A percentile compares a stretch with the other conserved stretches of the same genome.
Evolutionary conservation across 2,329 filamentous ascomycete species (phyloP).

Genomic region (Fusarium oxysporum): DNA sequence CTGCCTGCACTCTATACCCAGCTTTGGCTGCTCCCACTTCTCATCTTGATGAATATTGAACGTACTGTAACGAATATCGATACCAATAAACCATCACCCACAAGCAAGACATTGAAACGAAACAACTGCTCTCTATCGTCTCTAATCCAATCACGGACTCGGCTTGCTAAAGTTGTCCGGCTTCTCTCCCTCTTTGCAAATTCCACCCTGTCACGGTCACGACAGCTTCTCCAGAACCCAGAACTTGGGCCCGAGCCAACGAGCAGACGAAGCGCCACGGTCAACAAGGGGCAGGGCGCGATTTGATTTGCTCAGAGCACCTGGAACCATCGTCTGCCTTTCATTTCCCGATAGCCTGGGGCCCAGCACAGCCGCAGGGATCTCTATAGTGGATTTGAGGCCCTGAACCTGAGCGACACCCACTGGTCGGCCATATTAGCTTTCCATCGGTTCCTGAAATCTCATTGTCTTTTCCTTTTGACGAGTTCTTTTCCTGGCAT

Average conservation of each 20-base stretch:
- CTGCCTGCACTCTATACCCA: slow-evolving; percentile 5
- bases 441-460: not conserved
- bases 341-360: slow-evolving; percentile 40
- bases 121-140: slow-evolving; percentile 18
- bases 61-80: slow-evolving; percentile 1
- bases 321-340: slow-evolving; percentile 28
- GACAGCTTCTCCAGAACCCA: slow-evolving; percentile 8
- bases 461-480: slow-evolving; percentile 13
- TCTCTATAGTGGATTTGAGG: not conserved
- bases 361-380: not conserved
- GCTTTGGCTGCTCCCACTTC: slow-evolving; percentile 8
- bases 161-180: slow-evolving; percentile 13
- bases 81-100: not conserved
- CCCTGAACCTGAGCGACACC: slow-evolving; percentile 10
- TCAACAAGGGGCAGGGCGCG: slow-evolving; percentile 8
- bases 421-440: not conserved
- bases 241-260: slow-evolving; percentile 28
- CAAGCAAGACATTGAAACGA: slow-evolving; percentile 35
- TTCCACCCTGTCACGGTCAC: slow-evolving; percentile 29
- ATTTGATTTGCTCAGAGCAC: slow-evolving; percentile 22
- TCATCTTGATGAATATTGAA: not conserved
- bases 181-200: slow-evolving; percentile 3
- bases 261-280: slow-evolving; percentile 29
- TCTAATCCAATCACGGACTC: slow-evolving; percentile 33
- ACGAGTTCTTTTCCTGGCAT: slow-evolving; percentile 1